Evolutionary conservation across 148 eudicot species (phyloP), one percentile per base, ranked within the genome.

Genomic region (Fagopyrum tataricum): DNA sequence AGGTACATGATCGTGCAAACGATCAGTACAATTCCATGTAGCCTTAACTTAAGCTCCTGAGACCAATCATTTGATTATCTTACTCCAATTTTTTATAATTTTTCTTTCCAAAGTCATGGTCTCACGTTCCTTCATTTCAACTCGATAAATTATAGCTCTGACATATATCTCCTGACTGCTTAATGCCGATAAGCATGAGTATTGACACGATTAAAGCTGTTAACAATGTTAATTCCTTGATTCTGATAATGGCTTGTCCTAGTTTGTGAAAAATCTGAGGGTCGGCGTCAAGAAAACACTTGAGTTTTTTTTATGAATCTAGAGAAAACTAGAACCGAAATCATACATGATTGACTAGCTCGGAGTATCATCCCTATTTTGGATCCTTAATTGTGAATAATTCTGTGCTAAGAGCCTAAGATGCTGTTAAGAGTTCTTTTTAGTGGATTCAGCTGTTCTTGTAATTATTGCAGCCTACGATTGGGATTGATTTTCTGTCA

Each of bases 401-500:
- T 55, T 21, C 1, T 15, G 3, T 46, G 49, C 4, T 2, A 46
- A 9, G 15, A 46, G 42, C 11, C 31, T 44, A 11, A 70, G 20
- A 41, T 70, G 51, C n/a, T 47, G 46, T 58, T 14, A 42, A 44
- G 43, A 37, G 42, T 64, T 64, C 20, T 37, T 15, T 59, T 26
- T 44, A 8, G 39, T 44, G 49, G 48, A n/a, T 40, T 64, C 70
- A 21, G 66, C 72, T 75, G 52, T 47, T 39, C 26, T 52, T 52
- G 6, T 55, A 20, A 62, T 42, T 17, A 44, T 41, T 71, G 78
- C 86, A 89, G 93, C 91, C 93, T 39, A 89, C 93, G 24, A 87
- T 89, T 59, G 93, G 93, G 40, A 89, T 89, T 74, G 93, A 89
- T 75, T 89, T 89, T 73, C 71, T 89, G 78, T 89, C 93, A n/a